Base-by-base conservation (phyloP, 768 basidiomycete genomes). In the Phylloporus sp. region DNA sequence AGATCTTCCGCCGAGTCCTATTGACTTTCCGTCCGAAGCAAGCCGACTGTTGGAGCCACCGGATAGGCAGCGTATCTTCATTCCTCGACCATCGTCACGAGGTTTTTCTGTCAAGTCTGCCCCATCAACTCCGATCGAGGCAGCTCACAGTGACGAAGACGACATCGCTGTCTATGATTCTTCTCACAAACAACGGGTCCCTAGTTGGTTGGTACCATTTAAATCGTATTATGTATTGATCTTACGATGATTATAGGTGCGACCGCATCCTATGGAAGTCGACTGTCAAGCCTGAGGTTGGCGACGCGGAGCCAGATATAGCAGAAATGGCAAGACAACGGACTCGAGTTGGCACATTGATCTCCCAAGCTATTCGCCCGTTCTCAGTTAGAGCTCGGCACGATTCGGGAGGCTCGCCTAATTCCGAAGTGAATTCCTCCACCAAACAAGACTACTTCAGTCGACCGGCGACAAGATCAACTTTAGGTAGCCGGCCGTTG, bases 181-280 rank as follows among this genome's bases (percentile, higher is more conserved):
- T 22, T 90, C 88, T 9, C 71, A 78, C 56, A 90, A 91, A 64
- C 78, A 80, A 56, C 81, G 89, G 17, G 89, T 90, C 21, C 89
- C 89, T 6, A 88, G 87, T 63, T 90, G 89, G 89, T 86, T 54
- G 38, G 80, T 68, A 6, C 27, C 10, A n/a, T 39, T 32, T 26
- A 24, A 22, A 37, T 32, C 2, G 10, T 22, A 6, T 29, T 24
- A 34, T 22, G 48, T 36, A 24, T 47, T 49, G 22, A 61, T 38
- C 32, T 11, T 28, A 27, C 35, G 29, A 27, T 20, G n/a, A 5
- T 31, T 48, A 7, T 42, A 87, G 86, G 86, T 91, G 89, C 58
- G 89, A 91, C 61, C 80, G 89, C 17, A 86, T 91, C 36, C 66
- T 91, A 5, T 90, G 82, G 81, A 91, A 89, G 64, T 75, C 84